Percentiles rank a stretch among this genome's conserved stretches.
Conservation (phyloP, 1,284 basidiomycete genomes). For the Quambalaria eucalypti region DNA sequence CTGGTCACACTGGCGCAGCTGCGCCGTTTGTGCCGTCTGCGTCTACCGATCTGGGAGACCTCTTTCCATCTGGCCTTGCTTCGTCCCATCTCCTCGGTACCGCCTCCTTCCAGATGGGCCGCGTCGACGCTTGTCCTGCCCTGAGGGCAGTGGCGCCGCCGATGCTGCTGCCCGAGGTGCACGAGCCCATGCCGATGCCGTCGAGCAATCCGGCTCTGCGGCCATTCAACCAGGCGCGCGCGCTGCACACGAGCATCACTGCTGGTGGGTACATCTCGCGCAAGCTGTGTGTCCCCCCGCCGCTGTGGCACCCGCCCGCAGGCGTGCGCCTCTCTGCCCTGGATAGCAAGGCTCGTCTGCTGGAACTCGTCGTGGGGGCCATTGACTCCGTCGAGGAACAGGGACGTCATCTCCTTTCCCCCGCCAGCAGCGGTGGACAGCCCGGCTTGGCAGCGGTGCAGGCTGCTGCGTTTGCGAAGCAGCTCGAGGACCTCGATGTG, state of each 20-base stretch:
- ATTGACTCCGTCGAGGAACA: conserved; percentile 60
- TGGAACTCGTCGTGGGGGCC: conserved; percentile 65
- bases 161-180: background rate
- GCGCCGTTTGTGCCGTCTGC: background rate
- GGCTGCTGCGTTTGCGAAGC: conserved; percentile 44
- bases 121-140: background rate
- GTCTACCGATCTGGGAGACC: too few species aligned
- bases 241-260: conserved; percentile 14
- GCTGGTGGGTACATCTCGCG: conserved; percentile 75
- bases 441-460: conserved; percentile 23
- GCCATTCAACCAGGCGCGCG: conserved; percentile 18
- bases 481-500: conserved; percentile 65
- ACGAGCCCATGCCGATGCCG: background rate
- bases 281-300: conserved; percentile 73
- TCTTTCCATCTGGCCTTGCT: conserved; percentile 29
- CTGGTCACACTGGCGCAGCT: too few species aligned
- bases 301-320: conserved; percentile 73
- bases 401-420: conserved; percentile 15
- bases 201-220: conserved; percentile 6
- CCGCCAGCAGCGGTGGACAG: conserved; percentile 7
- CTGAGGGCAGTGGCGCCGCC: background rate
- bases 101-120: background rate
- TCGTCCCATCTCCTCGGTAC: conserved; percentile 6
- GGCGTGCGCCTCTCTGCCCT: conserved; percentile 72
- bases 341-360: conserved; percentile 73